These are phyloP conservation scores for Cordyceps cateniannulata DNA, from an alignment of 2,329 filamentous ascomycete genomes.

Conservation along the genomic window DNA sequence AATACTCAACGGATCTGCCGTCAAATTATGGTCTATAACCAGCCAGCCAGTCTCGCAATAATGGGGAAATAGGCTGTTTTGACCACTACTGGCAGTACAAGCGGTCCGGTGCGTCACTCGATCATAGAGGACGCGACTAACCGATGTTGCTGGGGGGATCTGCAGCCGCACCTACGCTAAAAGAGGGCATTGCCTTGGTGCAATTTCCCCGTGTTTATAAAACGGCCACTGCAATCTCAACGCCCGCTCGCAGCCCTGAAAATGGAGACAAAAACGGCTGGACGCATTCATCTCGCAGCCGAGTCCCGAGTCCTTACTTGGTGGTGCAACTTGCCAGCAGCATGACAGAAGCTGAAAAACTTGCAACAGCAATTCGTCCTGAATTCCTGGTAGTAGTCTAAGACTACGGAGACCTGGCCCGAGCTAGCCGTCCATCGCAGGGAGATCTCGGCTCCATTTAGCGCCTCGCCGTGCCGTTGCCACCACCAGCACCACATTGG, in stretches of 20 bases:
- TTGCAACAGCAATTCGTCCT: background rate
- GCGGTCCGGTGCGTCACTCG: background rate
- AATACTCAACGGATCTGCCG: constrained; percentile 3
- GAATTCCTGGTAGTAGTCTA: background rate
- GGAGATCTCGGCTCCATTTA: background rate
- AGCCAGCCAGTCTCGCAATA: background rate
- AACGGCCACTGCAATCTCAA: background rate
- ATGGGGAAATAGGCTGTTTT: background rate
- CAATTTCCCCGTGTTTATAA: background rate
- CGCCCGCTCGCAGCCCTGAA: background rate
- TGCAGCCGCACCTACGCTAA: background rate
- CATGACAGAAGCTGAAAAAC: background rate
- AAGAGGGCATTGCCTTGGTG: background rate
- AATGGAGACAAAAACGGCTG: background rate
- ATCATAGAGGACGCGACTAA: too few species aligned
- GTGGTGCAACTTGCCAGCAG: background rate
- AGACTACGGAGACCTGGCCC: background rate
- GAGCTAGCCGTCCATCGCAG: background rate
- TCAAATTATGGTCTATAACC: constrained; percentile 11
- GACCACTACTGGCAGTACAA: background rate
- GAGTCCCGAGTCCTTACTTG: background rate
- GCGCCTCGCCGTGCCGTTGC: background rate
- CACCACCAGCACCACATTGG: background rate
- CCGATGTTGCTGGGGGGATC: background rate
- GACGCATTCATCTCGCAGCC: background rate